phyloP scores from a whole-genome alignment of 139 green algal genomes.

The Closterium sp. region DNA sequence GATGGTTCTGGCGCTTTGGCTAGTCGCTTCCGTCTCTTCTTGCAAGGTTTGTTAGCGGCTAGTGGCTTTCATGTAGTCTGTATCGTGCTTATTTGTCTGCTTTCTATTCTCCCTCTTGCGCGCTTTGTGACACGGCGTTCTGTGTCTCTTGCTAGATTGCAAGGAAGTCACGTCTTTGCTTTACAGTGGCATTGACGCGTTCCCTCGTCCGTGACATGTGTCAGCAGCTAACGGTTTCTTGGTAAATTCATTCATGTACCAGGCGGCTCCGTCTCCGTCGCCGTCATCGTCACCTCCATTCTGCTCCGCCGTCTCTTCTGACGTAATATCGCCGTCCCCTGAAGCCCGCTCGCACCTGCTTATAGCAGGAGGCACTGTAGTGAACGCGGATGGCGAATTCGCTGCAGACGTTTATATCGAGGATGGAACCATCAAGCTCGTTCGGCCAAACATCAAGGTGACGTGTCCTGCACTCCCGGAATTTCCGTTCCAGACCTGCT shows the following conservation, averaged over 20 bases:
- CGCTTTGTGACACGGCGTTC: background rate
- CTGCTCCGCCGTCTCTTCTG: background rate
- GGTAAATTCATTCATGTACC: background rate
- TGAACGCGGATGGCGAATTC: slow-evolving; percentile 77
- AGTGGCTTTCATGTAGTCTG: too few relatives aligned
- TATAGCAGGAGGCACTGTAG: slow-evolving; percentile 81
- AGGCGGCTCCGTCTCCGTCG: background rate
- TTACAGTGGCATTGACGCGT: background rate
- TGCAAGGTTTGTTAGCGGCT: background rate
- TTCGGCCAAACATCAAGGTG: slow-evolving; percentile 56
- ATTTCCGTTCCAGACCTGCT: background rate
- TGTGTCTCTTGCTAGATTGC: background rate
- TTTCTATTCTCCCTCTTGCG: background rate
- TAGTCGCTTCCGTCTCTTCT: background rate
- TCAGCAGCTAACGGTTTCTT: background rate
- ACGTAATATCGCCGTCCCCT: background rate
- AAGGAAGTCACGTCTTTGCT: too few relatives aligned
- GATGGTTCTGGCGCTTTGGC: background rate
- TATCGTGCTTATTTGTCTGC: background rate
- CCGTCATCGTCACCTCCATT: background rate
- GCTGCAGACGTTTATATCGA: slow-evolving; percentile 81
- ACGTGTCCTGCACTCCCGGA: background rate
- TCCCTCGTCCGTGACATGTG: background rate
- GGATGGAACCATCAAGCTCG: slow-evolving; percentile 64
- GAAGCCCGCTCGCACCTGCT: slow-evolving; percentile 7